These are phyloP conservation scores for Zhuliangozyma blackwelliae DNA, from an alignment of 1,139 yeast genomes.

Conservation along the genomic window DNA sequence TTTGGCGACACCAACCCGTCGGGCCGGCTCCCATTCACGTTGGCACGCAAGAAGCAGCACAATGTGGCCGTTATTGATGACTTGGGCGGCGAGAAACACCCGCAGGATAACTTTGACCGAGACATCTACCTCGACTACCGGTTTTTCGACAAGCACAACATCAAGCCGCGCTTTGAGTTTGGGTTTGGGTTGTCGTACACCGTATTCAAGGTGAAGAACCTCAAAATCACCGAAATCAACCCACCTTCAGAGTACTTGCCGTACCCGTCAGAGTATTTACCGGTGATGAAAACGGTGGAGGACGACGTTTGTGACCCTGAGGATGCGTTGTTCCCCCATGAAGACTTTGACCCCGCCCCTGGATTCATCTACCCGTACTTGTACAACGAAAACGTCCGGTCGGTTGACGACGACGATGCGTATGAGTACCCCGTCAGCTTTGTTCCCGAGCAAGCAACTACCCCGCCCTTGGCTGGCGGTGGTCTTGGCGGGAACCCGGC, in stretches of 20 bases:
- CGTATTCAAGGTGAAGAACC: conserved; percentile 37
- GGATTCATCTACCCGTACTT: conserved; percentile 51
- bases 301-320: conserved; percentile 54
- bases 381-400: conserved; percentile 41
- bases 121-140: conserved; percentile 53
- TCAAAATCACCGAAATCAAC: conserved; percentile 36
- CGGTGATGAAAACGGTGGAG: conserved; percentile 33
- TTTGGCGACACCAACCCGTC: conserved; percentile 61
- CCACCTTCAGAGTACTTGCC: conserved; percentile 49
- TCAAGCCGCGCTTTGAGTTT: conserved; percentile 57
- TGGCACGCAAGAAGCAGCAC: conserved; percentile 52
- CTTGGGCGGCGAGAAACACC: conserved; percentile 34
- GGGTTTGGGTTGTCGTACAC: conserved; percentile 62
- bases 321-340: conserved; percentile 54
- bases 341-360: conserved; percentile 49
- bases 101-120: conserved; percentile 47
- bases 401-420: conserved; percentile 32
- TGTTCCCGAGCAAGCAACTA: conserved; percentile 32
- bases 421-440: conserved; percentile 55
- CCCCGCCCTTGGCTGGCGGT: conserved; percentile 52
- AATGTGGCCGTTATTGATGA: conserved; percentile 47
- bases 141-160: conserved; percentile 52
- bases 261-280: conserved; percentile 45
- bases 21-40: conserved; percentile 60
- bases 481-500: conserved; percentile 52